These are phyloP conservation scores for Rhynchosporium graminicola DNA, from an alignment of 2,329 filamentous ascomycete species.

Conservation along the genomic window DNA sequence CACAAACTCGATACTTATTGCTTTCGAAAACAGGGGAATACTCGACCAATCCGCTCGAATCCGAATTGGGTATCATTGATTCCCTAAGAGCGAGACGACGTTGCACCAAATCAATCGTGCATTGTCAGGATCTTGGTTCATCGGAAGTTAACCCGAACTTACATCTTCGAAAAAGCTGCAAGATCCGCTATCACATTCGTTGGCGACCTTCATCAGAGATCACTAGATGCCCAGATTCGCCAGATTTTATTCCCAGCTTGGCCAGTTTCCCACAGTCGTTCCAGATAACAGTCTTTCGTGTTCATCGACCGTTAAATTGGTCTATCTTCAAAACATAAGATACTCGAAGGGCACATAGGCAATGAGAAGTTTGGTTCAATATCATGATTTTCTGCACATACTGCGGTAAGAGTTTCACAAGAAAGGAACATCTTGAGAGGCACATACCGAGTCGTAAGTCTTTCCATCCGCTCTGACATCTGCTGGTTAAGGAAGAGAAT, in stretches of 20 bases:
- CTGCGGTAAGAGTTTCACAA: slow-evolving; percentile 56
- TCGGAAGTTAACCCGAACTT: slow-evolving; percentile 1
- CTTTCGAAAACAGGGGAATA: background rate
- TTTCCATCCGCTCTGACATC: background rate
- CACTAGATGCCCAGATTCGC: too few species aligned
- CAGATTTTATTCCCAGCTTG: too few species aligned
- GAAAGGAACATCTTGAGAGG: slow-evolving; percentile 58
- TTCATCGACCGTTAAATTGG: background rate
- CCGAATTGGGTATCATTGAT: background rate
- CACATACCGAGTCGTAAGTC: slow-evolving; percentile 54
- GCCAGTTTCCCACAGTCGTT: background rate
- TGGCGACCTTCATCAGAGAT: background rate
- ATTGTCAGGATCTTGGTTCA: slow-evolving; percentile 7
- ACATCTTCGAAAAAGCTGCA: background rate
- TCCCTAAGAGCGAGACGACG: slow-evolving; percentile 1
- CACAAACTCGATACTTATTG: background rate
- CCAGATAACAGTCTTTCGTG: background rate
- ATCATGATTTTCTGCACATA: slow-evolving; percentile 53
- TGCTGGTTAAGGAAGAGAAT: background rate
- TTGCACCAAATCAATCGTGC: slow-evolving; percentile 8
- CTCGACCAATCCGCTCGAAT: background rate
- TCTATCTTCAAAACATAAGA: slow-evolving; percentile 3
- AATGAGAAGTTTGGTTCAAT: slow-evolving; percentile 1
- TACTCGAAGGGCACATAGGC: background rate
- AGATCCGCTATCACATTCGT: background rate